Evolutionary conservation across 495 filamentous ascomycete species (phyloP).

Genomic region (Coniosporium apollinis): DNA sequence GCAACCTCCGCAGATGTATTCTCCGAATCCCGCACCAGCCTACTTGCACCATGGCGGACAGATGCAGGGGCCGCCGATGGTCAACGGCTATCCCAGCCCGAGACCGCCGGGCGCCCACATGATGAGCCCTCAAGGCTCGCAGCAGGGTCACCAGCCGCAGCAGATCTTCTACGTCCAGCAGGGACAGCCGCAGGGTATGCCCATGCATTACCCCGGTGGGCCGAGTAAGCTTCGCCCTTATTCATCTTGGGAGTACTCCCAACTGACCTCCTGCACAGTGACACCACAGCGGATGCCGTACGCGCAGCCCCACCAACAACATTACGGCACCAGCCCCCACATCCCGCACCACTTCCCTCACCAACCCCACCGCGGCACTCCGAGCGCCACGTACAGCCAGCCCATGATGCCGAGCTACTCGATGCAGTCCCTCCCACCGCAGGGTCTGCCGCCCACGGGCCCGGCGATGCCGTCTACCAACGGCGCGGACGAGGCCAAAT

Average conservation of each 20-base stretch:
- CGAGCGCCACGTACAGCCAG: conserved; percentile 13
- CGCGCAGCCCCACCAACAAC: conserved; percentile 11
- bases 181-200: conserved; percentile 11
- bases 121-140: conserved; percentile 48
- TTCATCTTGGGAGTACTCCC: neutral
- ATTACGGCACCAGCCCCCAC: conserved; percentile 16
- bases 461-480: conserved; percentile 1
- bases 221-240: conserved; percentile 10
- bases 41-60: conserved; percentile 42
- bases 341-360: conserved; percentile 15
- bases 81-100: conserved; percentile 73
- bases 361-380: conserved; percentile 13
- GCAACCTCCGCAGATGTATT: conserved; percentile 60
- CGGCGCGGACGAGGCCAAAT: conserved; percentile 14
- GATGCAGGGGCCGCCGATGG: conserved; percentile 37
- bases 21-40: conserved; percentile 47
- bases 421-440: conserved; percentile 11
- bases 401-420: conserved; percentile 18
- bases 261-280: conserved; percentile 8
- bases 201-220: conserved; percentile 8
- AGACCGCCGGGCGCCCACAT: conserved; percentile 61
- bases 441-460: conserved; percentile 11
- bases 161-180: conserved; percentile 14
- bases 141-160: conserved; percentile 23
- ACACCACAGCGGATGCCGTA: conserved; percentile 14